Evolutionary conservation across 495 filamentous ascomycete genomes (phyloP), one percentile per base, ranked within the genome.

Genomic region (Trichocladium antarcticum): DNA sequence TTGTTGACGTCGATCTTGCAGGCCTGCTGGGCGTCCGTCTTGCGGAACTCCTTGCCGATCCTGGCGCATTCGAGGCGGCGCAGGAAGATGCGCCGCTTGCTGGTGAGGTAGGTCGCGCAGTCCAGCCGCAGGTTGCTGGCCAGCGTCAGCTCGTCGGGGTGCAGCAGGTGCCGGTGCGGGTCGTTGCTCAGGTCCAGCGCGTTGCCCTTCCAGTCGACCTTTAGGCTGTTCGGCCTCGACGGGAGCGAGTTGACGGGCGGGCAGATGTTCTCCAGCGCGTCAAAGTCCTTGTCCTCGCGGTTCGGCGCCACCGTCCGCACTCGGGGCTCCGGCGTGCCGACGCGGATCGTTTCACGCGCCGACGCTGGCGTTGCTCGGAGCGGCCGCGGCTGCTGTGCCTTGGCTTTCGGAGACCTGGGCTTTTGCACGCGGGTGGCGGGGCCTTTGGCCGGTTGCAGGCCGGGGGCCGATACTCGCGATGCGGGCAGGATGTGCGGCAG

Each of bases 1-100:
- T 98, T 98, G 72, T 96, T 96, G 65, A 96, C 92, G 63, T 98
- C 92, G 51, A 96, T 95, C 73, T 93, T 93, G 78, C 88, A 95
- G 21, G 87, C 87, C 64, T 94, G 87, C 65, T 98, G 92, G 28
- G 88, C 86, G 63, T 95, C 86, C n/a, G 92, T 96, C 78, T 96
- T 98, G 53, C 87, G 77, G 60, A 98, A 98, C 59, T 92, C 85
- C 66, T 94, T 92, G 57, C 77, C 76, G 41, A 81, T 78, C 41
- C 67, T 67, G 37, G 86, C 67, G 19, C 83, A 78, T 39, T 82
- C 77, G 42, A 87, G 73, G 22, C 87, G 82, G 45, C 79, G 79
- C 28, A 83, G 70, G 59, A 98, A 96, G 65, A 98, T 94, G 29
- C 89, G 80, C 54, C 92, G 81, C 76, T 98, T 98, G 72, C 84